Evolutionary conservation across 2,329 filamentous ascomycete genomes (phyloP).

Genomic region (Tolypocladium guangdongense): DNA sequence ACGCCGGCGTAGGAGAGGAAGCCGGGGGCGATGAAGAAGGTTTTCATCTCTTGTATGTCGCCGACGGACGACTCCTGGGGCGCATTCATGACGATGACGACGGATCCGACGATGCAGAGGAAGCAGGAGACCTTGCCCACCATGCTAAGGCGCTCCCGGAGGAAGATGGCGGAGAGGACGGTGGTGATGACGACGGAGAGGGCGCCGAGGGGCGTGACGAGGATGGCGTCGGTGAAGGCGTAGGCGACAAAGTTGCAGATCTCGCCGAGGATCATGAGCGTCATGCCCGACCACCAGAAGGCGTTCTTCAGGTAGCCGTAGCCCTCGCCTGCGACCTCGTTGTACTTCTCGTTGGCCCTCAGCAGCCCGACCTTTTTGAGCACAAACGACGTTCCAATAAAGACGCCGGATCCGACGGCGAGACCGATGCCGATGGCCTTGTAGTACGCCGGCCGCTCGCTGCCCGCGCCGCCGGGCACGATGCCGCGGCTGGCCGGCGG

Average conservation of each 20-base stretch:
- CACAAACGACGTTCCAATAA: conserved; percentile 92
- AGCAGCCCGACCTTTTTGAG: conserved; percentile 89
- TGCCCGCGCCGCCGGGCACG: not conserved
- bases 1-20: conserved; percentile 80
- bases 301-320: conserved; percentile 94
- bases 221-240: conserved; percentile 89
- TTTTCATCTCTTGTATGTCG: conserved; percentile 86
- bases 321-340: conserved; percentile 88
- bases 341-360: conserved; percentile 90
- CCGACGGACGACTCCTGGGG: conserved; percentile 75
- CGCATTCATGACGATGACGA: conserved; percentile 91
- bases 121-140: conserved; percentile 95
- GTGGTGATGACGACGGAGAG: conserved; percentile 88
- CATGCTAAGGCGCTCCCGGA: conserved; percentile 91
- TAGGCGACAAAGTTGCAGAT: conserved; percentile 97
- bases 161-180: conserved; percentile 82
- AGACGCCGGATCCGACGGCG: conserved; percentile 76
- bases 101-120: conserved; percentile 83
- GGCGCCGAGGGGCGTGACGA: conserved; percentile 86
- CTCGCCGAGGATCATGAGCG: conserved; percentile 90
- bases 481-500: not conserved
- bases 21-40: conserved; percentile 73
- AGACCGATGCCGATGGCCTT: conserved; percentile 81
- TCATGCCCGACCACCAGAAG: conserved; percentile 96
- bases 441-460: conserved; percentile 44